Evolutionary conservation across 148 eudicot species (phyloP).

Genomic region (Fagopyrum homotropicum): DNA sequence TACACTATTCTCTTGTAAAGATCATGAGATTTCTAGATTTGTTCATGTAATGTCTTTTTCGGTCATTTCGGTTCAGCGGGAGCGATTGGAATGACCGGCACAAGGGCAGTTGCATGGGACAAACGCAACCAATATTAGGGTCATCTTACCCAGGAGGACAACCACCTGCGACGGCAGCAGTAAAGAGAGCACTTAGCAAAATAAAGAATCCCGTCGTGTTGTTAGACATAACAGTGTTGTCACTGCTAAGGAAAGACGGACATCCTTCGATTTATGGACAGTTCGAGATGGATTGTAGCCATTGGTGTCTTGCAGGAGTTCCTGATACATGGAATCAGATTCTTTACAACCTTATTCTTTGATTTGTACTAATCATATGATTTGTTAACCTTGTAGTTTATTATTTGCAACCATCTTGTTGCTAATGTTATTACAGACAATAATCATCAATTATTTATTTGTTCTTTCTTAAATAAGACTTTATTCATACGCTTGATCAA

Average conservation of each 20-base stretch:
- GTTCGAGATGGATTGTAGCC: slow-evolving; percentile 69
- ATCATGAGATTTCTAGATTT: no score
- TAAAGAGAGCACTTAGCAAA: slow-evolving; percentile 52
- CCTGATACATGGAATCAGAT: slow-evolving; percentile 96
- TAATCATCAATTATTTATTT: neutral
- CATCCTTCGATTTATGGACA: slow-evolving; percentile 69
- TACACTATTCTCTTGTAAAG: no score
- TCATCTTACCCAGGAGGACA: slow-evolving; percentile 45
- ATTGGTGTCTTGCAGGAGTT: slow-evolving; percentile 93
- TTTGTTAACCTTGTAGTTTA: neutral
- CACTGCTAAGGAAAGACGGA: slow-evolving; percentile 69
- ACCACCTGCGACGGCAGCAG: slow-evolving; percentile 38
- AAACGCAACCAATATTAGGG: slow-evolving; percentile 47
- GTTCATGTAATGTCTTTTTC: neutral
- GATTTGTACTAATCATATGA: neutral
- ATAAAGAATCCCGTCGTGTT: slow-evolving; percentile 50
- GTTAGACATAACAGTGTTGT: slow-evolving; percentile 65
- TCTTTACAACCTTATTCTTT: slow-evolving; percentile 52
- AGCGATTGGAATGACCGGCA: slow-evolving; percentile 65
- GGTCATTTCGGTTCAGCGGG: slow-evolving; percentile 32
- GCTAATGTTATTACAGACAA: neutral
- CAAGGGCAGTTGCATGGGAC: slow-evolving; percentile 44
- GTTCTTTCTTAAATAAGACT: neutral
- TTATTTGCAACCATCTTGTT: neutral
- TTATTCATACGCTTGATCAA: neutral